Conservation (phyloP, 2,329 filamentous ascomycete species). For the Fusarium lyarnte region DNA sequence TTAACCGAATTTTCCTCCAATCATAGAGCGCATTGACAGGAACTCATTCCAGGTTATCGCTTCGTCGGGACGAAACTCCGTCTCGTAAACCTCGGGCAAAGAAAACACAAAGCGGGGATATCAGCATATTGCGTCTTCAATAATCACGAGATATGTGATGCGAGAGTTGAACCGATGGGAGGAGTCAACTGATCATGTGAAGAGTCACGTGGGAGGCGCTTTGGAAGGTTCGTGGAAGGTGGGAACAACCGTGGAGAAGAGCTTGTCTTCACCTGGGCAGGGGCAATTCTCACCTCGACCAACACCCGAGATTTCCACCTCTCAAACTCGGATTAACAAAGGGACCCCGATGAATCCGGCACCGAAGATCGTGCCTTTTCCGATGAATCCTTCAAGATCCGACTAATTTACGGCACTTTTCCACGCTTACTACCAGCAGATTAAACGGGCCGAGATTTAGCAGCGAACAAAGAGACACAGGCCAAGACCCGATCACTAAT, state of each 20-base stretch:
- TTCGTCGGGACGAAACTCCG: slow-evolving; percentile 37
- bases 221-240: background rate
- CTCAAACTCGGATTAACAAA: background rate
- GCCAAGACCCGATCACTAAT: slow-evolving; percentile 3
- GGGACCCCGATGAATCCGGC: background rate
- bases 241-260: background rate
- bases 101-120: background rate
- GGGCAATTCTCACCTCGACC: background rate
- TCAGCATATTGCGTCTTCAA: background rate
- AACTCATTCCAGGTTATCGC: slow-evolving; percentile 12
- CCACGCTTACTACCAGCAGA: background rate
- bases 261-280: background rate
- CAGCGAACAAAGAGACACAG: slow-evolving; percentile 13
- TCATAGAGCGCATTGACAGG: background rate
- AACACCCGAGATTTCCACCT: background rate
- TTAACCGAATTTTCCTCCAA: slow-evolving; percentile 15
- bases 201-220: background rate
- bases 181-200: background rate
- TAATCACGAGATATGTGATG: background rate
- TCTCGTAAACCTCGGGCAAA: background rate
- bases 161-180: background rate
- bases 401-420: background rate
- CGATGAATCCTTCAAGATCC: background rate
- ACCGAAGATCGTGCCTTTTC: background rate
- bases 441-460: slow-evolving; percentile 24